Percentiles rank a stretch among this genome's conserved stretches.
These are phyloP conservation scores for Diaporthe citrichinensis DNA, from an alignment of 2,329 filamentous ascomycete genomes.

Conservation along the genomic window DNA sequence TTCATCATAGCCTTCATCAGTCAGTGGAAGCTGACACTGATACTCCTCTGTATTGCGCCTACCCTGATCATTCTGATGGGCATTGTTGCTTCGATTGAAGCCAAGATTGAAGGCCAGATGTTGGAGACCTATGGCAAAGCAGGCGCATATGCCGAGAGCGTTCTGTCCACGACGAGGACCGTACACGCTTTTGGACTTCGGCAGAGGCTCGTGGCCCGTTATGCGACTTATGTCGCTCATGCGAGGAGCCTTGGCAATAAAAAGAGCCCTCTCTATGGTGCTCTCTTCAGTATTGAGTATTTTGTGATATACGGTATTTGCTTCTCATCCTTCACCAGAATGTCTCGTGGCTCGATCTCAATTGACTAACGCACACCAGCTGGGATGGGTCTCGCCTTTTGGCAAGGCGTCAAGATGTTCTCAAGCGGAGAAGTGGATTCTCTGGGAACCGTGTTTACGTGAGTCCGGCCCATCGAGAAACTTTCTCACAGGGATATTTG, in stretches of 20 bases:
- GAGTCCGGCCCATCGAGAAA: background rate
- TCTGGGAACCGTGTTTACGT: constrained; percentile 13
- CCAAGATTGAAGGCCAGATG: constrained; percentile 1
- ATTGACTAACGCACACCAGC: background rate
- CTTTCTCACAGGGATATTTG: background rate
- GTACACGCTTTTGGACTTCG: constrained; percentile 6
- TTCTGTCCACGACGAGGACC: background rate
- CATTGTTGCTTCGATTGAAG: background rate
- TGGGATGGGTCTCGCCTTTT: constrained; percentile 17
- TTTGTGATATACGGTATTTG: constrained; percentile 7
- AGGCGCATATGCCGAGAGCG: constrained; percentile 10
- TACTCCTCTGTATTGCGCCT: constrained; percentile 61
- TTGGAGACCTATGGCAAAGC: constrained; percentile 3
- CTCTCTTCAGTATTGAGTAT: constrained; percentile 10
- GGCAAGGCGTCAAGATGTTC: constrained; percentile 15
- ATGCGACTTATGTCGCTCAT: background rate
- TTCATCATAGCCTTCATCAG: constrained; percentile 54
- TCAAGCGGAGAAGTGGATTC: background rate
- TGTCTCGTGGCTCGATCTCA: no score
- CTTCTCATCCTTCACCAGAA: background rate
- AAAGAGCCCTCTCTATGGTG: constrained; percentile 7
- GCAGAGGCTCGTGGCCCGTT: constrained; percentile 3
- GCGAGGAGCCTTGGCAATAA: constrained; percentile 7
- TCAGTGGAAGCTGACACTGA: constrained; percentile 58
- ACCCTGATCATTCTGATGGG: background rate